Base-by-base conservation (phyloP, 2,329 filamentous ascomycete genomes). In the Leptodontidium sp. region DNA sequence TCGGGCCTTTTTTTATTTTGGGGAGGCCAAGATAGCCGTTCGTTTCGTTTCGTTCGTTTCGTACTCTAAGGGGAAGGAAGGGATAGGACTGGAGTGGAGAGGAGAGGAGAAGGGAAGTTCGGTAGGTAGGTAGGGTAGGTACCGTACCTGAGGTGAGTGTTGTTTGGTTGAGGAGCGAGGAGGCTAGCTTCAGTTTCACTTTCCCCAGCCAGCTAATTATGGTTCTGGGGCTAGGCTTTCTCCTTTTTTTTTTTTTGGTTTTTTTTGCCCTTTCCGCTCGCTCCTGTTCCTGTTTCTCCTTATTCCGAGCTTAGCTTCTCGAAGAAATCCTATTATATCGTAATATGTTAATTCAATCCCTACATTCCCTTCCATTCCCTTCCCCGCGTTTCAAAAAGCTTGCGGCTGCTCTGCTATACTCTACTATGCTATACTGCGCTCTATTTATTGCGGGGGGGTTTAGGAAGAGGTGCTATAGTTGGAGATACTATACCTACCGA, bases 1-100 rank as follows among this genome's bases (percentile, higher is more conserved):
- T 58, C 55, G 55, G 55, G 55, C 32, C 55, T 24, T 40, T 17
- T 58, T 58, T 14, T 38, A 43, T 12, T 38, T 38, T 58, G 35
- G 35, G 35, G 55, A 24, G 43, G 32, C 55, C 55, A 40, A 58
- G 55, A 26, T 32, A 24, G 35, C 21, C 32, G 32, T 58, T 57
- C 55, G 55, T 43, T 38, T 35, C 32, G 5, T 9, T 29, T 26
- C 3, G 8, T 57, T 38, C 9, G 17, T 35, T 35, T 35, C 32
- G 9, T 9, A 9, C 32, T 35, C 9, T 35, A 35, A 35, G 32
- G 49, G n/a, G 49, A 45, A 21, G 21, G 21, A 21, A 21, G 21
- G 21, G 21, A 21, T 21, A 21, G 21, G 21, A 21, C 21, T 21
- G 21, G 21, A 21, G 21, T 21, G 21, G 6, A 32, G 29, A 32